These are phyloP conservation scores for Phaeoacremonium minimum DNA, from an alignment of 2,329 filamentous ascomycete genomes.

Conservation along the genomic window DNA sequence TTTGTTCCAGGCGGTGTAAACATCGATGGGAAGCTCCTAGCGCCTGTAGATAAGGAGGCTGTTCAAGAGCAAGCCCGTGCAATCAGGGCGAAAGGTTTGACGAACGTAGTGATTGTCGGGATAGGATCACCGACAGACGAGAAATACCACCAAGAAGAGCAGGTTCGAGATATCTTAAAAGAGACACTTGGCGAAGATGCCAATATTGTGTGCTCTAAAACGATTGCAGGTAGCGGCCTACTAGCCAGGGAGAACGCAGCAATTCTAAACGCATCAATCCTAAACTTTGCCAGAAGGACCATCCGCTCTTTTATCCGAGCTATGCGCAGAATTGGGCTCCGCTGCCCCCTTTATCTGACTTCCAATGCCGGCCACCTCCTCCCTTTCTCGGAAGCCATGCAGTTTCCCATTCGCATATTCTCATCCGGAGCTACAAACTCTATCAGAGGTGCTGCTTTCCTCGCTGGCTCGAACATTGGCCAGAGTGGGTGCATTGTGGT, in stretches of 20 bases:
- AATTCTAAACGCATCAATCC: slow-evolving; percentile 48
- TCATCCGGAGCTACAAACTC: slow-evolving; percentile 45
- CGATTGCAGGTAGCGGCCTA: slow-evolving; percentile 30
- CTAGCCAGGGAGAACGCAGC: slow-evolving; percentile 48
- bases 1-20: slow-evolving; percentile 39
- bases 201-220: slow-evolving; percentile 23
- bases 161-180: slow-evolving; percentile 35
- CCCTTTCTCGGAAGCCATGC: slow-evolving; percentile 31
- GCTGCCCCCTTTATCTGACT: slow-evolving; percentile 38
- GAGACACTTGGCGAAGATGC: slow-evolving; percentile 37
- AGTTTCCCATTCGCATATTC: slow-evolving; percentile 44
- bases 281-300: slow-evolving; percentile 40
- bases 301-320: slow-evolving; percentile 39
- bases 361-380: slow-evolving; percentile 46
- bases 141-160: slow-evolving; percentile 44
- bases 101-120: slow-evolving; percentile 48
- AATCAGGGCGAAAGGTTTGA: slow-evolving; percentile 20
- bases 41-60: slow-evolving; percentile 34
- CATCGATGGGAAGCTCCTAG: slow-evolving; percentile 28
- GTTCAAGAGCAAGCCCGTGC: slow-evolving; percentile 5
- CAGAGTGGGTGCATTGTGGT: slow-evolving; percentile 32
- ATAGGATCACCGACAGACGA: slow-evolving; percentile 57
- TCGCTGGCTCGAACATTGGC: slow-evolving; percentile 33
- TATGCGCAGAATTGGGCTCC: slow-evolving; percentile 32
- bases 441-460: slow-evolving; percentile 44